Percentiles rank a stretch among this genome's conserved stretches.
Evolutionary conservation across 2,329 filamentous ascomycete species (phyloP).

Genomic region (Cercospora sp.): DNA sequence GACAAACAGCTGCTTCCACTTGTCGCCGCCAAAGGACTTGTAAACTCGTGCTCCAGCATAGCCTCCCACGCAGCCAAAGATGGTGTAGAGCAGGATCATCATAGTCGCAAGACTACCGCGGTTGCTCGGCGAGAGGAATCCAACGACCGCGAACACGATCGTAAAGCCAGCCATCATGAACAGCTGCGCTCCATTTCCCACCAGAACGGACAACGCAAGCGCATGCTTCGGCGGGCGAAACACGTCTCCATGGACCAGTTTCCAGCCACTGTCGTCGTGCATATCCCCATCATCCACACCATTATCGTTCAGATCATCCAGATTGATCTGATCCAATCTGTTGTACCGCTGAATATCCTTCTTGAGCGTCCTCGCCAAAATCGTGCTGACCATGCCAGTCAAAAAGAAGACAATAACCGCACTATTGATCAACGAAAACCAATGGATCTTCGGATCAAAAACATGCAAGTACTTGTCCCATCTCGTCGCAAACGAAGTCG

Average conservation of each 20-base stretch:
- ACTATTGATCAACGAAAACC: constrained; percentile 97
- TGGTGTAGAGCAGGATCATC: constrained; percentile 87
- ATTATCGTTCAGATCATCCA: constrained; percentile 83
- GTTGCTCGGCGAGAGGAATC: constrained; percentile 93
- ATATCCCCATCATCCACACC: constrained; percentile 77
- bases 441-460: constrained; percentile 96
- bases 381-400: constrained; percentile 87
- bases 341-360: constrained; percentile 98
- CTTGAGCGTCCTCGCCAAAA: constrained; percentile 80
- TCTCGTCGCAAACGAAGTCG: constrained; percentile 89
- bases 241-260: constrained; percentile 94
- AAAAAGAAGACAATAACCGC: constrained; percentile 92
- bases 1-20: constrained; percentile 91
- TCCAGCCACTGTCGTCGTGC: constrained; percentile 98
- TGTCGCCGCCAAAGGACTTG: constrained; percentile 87
- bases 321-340: constrained; percentile 82
- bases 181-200: constrained; percentile 91
- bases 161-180: constrained; percentile 98
- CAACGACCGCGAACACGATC: constrained; percentile 87
- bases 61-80: constrained; percentile 89
- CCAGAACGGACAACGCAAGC: constrained; percentile 78
- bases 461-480: constrained; percentile 99
- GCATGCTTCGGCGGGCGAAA: constrained; percentile 85
- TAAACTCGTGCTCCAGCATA: constrained; percentile 89
- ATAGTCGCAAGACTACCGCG: constrained; percentile 91